Evolutionary conservation across 1,139 yeast species (phyloP), one percentile per base, ranked within the genome.

Genomic region (Suhomyces guaymorum): DNA sequence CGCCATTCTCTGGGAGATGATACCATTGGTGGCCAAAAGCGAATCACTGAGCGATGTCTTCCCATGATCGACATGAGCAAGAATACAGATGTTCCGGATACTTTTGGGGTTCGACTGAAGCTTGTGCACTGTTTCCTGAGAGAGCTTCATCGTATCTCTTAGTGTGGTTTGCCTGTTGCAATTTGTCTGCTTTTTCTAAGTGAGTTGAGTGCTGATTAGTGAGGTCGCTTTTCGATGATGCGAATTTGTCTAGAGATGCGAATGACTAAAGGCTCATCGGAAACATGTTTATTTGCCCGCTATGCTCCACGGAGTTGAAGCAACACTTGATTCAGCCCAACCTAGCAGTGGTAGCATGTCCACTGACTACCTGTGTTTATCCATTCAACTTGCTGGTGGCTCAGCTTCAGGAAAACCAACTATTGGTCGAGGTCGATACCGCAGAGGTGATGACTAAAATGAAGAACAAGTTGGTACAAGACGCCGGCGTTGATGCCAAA

Each of bases 51-150:
- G 68, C 2, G 97, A 87, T 0, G 99, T 94, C 63, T 92, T 94
- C 26, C 99, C 99, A 57, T 94, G 99, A 57, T 94, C 99, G 20
- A 94, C 98, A 62, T 94, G 99, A 1, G 99, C 99, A 35, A 94
- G 70, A 43, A 94, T 89, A 61, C 98, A 94, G 29, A 94, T 88
- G 59, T 94, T 94, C 41, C 98, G 71, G 22, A 92, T 80, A 42
- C 78, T 66, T 8, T 73, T 64, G 1, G 96, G 81, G 44, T 82
- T 75, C 46, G 69, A 70, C 59, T 92, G 97, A 17, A 90, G 64
- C 41, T 76, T 63, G 31, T 74, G 70, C 20, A 88, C 73, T 23
- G 81, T 79, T 26, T 81, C 84, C 14, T 82, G 72, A 3, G 88
- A 73, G 21, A 76, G 56, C 51, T 68, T 71, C 81, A 75, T 75